Base-by-base conservation (phyloP, 2,329 filamentous ascomycete species). In the Colletotrichum tropicale region DNA sequence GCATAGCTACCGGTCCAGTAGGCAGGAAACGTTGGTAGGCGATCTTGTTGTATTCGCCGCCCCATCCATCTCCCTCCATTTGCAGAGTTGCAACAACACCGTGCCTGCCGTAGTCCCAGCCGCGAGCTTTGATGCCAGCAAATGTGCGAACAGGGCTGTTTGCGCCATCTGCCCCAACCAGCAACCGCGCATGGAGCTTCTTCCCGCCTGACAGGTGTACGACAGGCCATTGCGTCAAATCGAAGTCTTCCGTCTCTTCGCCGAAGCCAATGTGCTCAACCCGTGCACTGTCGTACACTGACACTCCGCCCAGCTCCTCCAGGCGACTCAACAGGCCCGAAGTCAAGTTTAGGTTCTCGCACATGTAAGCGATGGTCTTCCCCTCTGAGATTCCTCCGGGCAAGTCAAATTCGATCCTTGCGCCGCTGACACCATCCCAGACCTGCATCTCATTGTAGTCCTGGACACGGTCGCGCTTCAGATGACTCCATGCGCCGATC, bases 1-100 rank as follows among this genome's bases (percentile, higher is more conserved):
- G 91, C 86, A 98, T 93, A 21, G 97, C 97, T 67, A 98, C 92
- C 0, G 97, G 97, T 0, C 97, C 97, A 0, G 95, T 95, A 6
- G 97, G 97, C 16, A 99, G 88, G 87, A 99, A 99, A 70, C 97
- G 93, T 86, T 99, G 97, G 84, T 98, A 99, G 30, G 97, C 97
- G 65, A 93, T 95, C 82, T 94, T 95, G 80, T 82, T 86, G 65
- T 87, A 86, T 18, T 88, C 86, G 32, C 89, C 88, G 38, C 87
- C 88, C 86, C 88, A 90, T 43, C 89, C 90, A 62, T 87, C 86
- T 71, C 90, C 90, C 70, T 94, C 91, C 26, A 98, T 88, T 79
- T 93, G 89, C 18, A 99, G 87, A 2, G 96, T 98, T 68, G 97
- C 97, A 21, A 99, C 97, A 4, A 99, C 91, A 18, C 97, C 97